Conservation (phyloP, 1,139 yeast genomes). For the Debaryomycetaceae sp. region DNA sequence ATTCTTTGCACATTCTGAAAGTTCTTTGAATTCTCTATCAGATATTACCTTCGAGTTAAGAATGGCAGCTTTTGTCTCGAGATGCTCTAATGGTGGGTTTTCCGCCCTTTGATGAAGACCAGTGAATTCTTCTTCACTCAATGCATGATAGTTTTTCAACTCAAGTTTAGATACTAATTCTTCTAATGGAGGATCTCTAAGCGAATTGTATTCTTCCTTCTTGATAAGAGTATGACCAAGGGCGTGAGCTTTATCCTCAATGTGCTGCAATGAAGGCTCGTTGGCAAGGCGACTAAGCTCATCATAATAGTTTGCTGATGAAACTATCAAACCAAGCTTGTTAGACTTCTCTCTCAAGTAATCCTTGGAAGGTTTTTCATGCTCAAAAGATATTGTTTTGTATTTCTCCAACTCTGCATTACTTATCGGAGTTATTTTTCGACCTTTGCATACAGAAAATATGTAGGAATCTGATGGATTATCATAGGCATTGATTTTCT, state of each 20-base stretch:
- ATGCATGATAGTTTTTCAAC: conserved; percentile 8
- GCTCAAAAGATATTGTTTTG: conserved; percentile 22
- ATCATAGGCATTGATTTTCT: conserved; percentile 9
- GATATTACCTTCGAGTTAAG: conserved; percentile 31
- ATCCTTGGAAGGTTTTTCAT: conserved; percentile 23
- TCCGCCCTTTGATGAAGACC: conserved; percentile 10
- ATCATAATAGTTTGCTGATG: conserved; percentile 21
- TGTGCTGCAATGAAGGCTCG: conserved; percentile 20
- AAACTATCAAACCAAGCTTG: conserved; percentile 24
- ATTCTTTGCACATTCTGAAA: conserved; percentile 17
- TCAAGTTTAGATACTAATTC: conserved; percentile 12
- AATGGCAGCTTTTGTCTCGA: conserved; percentile 13
- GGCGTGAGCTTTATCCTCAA: conserved; percentile 21
- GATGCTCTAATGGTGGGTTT: conserved; percentile 14
- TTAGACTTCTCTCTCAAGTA: conserved; percentile 13
- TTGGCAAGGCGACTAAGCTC: conserved; percentile 22
- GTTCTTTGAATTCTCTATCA: conserved; percentile 25
- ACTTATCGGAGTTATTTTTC: conserved; percentile 22
- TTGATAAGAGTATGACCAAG: conserved; percentile 6
- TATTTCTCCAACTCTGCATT: conserved; percentile 19
- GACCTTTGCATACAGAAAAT: conserved; percentile 20
- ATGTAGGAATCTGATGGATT: conserved; percentile 30
- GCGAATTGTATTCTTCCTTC: conserved; percentile 5
- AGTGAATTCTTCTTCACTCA: conserved; percentile 1
- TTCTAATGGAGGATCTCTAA: conserved; percentile 15